These are phyloP conservation scores for Xylariaceae sp. DNA, from an alignment of 2,329 filamentous ascomycete genomes.

Conservation along the genomic window DNA sequence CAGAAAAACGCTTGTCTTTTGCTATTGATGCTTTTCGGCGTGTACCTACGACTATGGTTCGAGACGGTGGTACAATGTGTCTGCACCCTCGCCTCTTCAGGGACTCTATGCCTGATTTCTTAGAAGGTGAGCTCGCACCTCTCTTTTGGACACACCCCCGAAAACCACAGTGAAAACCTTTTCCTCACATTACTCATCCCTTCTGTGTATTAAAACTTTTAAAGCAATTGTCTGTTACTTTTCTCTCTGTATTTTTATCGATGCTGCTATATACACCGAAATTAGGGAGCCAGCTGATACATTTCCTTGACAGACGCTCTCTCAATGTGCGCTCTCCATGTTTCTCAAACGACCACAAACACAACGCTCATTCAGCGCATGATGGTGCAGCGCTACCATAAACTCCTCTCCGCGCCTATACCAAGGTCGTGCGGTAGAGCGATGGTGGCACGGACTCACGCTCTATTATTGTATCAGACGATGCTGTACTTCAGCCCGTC, in stretches of 20 bases:
- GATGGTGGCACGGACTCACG: conserved; percentile 14
- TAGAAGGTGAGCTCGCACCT: conserved; percentile 15
- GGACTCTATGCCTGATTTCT: conserved; percentile 14
- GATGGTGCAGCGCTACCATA: conserved; percentile 12
- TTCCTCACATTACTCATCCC: too few relatives aligned
- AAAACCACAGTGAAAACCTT: too few relatives aligned
- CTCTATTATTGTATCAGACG: conserved; percentile 17
- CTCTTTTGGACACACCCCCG: too few relatives aligned
- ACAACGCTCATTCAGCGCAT: conserved; percentile 14
- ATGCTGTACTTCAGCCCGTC: conserved; percentile 19
- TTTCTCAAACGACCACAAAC: conserved; percentile 15
- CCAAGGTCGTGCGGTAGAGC: conserved; percentile 5
- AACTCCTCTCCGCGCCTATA: conserved; percentile 6
- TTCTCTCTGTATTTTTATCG: too few relatives aligned
- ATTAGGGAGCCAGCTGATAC: conserved; percentile 1
- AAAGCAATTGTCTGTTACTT: too few relatives aligned
- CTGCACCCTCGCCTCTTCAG: conserved; percentile 15
- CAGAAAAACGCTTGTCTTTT: conserved; percentile 13
- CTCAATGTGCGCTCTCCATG: conserved; percentile 13
- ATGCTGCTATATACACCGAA: too few relatives aligned
- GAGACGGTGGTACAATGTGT: conserved; percentile 15
- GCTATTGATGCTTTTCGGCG: conserved; percentile 10
- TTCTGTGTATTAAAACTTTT: too few relatives aligned
- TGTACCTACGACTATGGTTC: conserved; percentile 13
- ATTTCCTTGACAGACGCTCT: conserved; percentile 10